Evolutionary conservation across 495 filamentous ascomycete genomes (phyloP), one percentile per base, ranked within the genome.

Genomic region (Trichocladium uniseriatum): DNA sequence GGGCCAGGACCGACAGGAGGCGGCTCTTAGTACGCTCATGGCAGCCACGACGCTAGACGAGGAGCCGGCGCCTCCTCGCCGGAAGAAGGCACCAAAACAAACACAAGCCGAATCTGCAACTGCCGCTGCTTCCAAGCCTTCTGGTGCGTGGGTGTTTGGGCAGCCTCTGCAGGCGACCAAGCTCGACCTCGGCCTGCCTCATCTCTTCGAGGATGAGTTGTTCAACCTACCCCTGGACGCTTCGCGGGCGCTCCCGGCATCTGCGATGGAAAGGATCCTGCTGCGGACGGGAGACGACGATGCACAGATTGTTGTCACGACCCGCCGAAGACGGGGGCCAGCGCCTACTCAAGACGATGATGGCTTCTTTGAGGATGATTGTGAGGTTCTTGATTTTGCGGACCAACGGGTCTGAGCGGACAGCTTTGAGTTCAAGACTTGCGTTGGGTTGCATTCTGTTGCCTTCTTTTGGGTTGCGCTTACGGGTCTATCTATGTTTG

Each of bases 361-460:
- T 32, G 89, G 87, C 3, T 92, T 95, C 65, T 95, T 95, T 57
- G 89, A 95, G 64, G 88, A 95, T 60, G 89, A 92, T 62, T 91
- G 86, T 59, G 89, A 94, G 59, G 85, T 95, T 48, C 72, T 95
- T 55, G 89, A 95, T 69, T 94, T 89, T 78, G 87, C 87, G 11
- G 81, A 84, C 57, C 86, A 94, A 61, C 73, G 87, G 57, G 87
- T 91, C 31, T 91, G 71, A 32, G 13, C 9, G 13, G 31, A 3
- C 9, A 2, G 31, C 80, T 44, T 53, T 53, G 53, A 32, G 42
- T 52, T n/a, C n/a, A n/a, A n/a, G n/a, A n/a, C n/a, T n/a, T n/a
- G n/a, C n/a, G n/a, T n/a, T n/a, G n/a, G n/a, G n/a, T n/a, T n/a
- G n/a, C n/a, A n/a, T n/a, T n/a, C n/a, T n/a, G n/a, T n/a, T n/a